Percentiles rank a stretch among this genome's conserved stretches.
These are phyloP conservation scores for Paecilomyces dactylethromorphus DNA, from an alignment of 2,329 filamentous ascomycete species.

Conservation along the genomic window DNA sequence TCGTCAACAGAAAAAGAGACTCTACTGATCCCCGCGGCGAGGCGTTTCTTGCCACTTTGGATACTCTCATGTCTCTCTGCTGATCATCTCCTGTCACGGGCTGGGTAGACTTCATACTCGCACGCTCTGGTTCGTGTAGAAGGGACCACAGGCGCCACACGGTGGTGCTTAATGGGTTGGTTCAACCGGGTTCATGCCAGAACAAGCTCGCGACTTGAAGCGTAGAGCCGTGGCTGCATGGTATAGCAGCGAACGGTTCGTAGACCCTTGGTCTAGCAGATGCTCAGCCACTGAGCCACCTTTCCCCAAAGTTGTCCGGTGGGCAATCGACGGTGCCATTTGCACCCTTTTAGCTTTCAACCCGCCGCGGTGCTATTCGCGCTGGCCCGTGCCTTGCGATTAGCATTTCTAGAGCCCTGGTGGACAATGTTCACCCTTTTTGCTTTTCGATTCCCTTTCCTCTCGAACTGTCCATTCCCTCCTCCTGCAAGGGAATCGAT, in stretches of 20 bases:
- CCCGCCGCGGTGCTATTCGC: neutral
- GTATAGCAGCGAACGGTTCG: neutral
- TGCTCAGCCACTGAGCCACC: neutral
- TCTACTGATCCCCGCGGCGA: neutral
- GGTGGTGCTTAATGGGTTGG: neutral
- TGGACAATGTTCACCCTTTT: neutral
- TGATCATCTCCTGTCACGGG: neutral
- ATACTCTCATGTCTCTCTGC: neutral
- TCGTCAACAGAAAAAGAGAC: neutral
- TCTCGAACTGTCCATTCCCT: neutral
- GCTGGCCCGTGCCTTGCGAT: neutral
- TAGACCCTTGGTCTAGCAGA: neutral
- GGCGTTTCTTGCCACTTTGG: neutral
- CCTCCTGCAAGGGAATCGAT: conserved; percentile 1
- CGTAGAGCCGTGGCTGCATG: neutral
- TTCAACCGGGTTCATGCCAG: neutral
- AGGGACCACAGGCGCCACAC: neutral
- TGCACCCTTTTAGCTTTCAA: neutral
- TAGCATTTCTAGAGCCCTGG: neutral
- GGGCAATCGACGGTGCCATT: neutral
- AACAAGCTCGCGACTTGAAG: neutral
- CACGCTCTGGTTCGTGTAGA: neutral
- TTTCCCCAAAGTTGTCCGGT: no score
- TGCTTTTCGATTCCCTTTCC: neutral
- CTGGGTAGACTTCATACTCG: neutral